Base-by-base conservation (phyloP, 768 basidiomycete species). In the Dioszegia crocea region DNA sequence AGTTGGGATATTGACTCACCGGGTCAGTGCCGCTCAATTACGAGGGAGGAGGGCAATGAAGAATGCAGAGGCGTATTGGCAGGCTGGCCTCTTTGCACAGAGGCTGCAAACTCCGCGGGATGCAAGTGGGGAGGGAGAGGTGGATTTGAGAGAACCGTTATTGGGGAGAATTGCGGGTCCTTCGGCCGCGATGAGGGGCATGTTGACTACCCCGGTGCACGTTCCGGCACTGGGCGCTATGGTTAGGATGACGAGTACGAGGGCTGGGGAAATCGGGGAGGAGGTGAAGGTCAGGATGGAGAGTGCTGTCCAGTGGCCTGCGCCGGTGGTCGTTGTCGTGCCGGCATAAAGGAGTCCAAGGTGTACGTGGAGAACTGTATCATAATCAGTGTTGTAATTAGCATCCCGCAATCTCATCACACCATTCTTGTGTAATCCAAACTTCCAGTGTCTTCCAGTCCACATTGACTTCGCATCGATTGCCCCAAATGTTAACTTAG, bases 1-100 rank as follows among this genome's bases (percentile, higher is more conserved):
- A 27, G 57, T 71, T 6, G 27, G 36, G 12, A 36, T 27, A 6
- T 24, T 65, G 26, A 30, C 44, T 1, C 53, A 59, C 27, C 31
- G 66, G n/a, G 44, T 56, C 0, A 65, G 63, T 12, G 44, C 33
- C 14, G 64, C 53, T 8, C 27, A 38, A 5, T 61, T 53, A 23
- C 27, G 57, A 19, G 48, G 40, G 0, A 67, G 54, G 33, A 52
- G 57, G 26, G 47, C 61, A 8, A 46, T 59, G 4, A 51, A 36
- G 12, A 54, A 48, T 26, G 57, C 67, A 2, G 50, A 53, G 17
- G 48, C 21, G n/a, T 69, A 45, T 39, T 73, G 71, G 71, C 48
- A 60, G 48, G 59, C 62, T 1, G 30, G 44, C 10, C 26, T 62
- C 21, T 43, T 61, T 31, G 39, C 50, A n/a, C 8, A 17, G 12